These are phyloP conservation scores for Vanrija sp. DNA, from an alignment of 1,284 basidiomycete genomes.

Conservation along the genomic window DNA sequence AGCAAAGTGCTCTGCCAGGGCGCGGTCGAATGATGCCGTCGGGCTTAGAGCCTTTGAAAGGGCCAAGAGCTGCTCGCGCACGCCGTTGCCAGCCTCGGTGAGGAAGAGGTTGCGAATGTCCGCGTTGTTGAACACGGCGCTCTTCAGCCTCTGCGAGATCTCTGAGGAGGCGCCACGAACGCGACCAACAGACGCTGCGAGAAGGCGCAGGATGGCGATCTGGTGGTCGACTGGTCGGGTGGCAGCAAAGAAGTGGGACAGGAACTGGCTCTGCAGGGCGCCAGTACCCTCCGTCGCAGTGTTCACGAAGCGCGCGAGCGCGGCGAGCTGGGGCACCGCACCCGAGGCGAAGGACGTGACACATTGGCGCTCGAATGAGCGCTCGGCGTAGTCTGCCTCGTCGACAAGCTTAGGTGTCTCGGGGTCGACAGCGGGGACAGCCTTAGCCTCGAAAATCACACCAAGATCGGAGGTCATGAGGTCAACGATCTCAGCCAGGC, in stretches of 20 bases:
- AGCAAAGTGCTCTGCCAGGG: constrained; percentile 25
- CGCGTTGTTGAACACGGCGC: constrained; percentile 17
- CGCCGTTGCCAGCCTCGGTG: constrained; percentile 3
- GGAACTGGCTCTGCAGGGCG: constrained; percentile 18
- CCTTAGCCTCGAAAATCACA: constrained; percentile 11
- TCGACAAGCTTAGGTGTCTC: constrained; percentile 15
- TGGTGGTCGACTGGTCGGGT: not conserved
- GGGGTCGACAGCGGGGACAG: not conserved
- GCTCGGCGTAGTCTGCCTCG: constrained; percentile 12
- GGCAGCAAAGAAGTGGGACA: constrained; percentile 18
- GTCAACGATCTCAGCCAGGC: constrained; percentile 52
- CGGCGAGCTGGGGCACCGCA: not conserved
- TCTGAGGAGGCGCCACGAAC: not conserved
- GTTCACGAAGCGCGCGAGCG: constrained; percentile 5
- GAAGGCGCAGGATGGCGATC: constrained; percentile 1
- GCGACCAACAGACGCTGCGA: not conserved
- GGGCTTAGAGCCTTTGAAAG: not conserved
- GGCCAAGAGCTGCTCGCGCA: not conserved
- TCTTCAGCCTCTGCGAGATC: constrained; percentile 6
- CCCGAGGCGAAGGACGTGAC: not conserved
- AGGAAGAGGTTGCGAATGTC: constrained; percentile 15
- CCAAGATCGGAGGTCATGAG: constrained; percentile 61
- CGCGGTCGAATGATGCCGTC: constrained; percentile 12
- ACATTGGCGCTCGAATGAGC: constrained; percentile 10
- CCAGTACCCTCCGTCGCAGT: constrained; percentile 6